Conservation (phyloP, 140 eudicot genomes). For the Flaveria floridana region DNA sequence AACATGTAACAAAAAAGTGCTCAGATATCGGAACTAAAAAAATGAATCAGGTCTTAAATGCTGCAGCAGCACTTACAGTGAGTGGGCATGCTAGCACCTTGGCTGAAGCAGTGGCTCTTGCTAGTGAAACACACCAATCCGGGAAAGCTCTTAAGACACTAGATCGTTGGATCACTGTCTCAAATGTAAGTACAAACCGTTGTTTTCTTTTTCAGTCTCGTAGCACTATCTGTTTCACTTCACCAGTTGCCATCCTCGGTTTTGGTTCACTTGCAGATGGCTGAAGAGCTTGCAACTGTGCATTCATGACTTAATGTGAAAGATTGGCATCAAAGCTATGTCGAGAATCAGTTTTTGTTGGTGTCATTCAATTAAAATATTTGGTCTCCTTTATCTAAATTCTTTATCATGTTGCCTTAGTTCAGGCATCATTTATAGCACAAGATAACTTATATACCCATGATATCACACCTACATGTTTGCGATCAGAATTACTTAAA, state of each 20-base stretch:
- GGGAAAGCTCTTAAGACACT: conserved; percentile 68
- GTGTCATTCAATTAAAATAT: background rate
- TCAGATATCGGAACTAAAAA: conserved; percentile 8
- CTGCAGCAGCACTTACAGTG: conserved; percentile 86
- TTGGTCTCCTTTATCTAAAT: background rate
- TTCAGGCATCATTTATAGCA: background rate
- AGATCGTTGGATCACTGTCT: conserved; percentile 50
- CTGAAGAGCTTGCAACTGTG: conserved; percentile 17
- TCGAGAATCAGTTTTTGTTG: conserved; percentile 14
- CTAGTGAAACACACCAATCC: conserved; percentile 65
- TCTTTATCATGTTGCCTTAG: background rate
- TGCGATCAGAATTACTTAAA: too few relatives aligned
- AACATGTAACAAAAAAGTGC: conserved; percentile 9
- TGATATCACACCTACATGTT: too few relatives aligned
- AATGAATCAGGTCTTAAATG: conserved; percentile 67
- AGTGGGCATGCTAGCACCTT: conserved; percentile 58
- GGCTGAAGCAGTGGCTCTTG: conserved; percentile 69
- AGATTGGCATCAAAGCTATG: background rate
- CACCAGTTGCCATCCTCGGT: background rate
- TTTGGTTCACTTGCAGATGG: conserved; percentile 26
- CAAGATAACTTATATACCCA: too few relatives aligned
- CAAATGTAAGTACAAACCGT: conserved; percentile 44
- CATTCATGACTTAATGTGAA: conserved; percentile 9
- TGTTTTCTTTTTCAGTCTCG: background rate
- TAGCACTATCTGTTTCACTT: background rate